These are phyloP conservation scores for Suhomyces ambrosiae DNA, from an alignment of 1,139 yeast species.

Conservation along the genomic window DNA sequence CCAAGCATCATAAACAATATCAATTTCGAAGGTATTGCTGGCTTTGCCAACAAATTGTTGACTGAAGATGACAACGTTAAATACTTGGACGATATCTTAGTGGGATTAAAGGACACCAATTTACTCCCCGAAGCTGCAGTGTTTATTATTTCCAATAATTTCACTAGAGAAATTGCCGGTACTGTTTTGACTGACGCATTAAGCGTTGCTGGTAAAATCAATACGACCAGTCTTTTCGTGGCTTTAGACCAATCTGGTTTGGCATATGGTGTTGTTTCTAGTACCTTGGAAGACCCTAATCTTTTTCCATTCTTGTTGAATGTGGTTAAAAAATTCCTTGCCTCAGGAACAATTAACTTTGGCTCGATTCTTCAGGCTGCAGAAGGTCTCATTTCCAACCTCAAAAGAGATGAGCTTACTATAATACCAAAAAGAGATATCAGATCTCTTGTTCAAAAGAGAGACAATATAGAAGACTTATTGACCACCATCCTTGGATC, in stretches of 20 bases:
- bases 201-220: constrained; percentile 20
- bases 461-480: constrained; percentile 39
- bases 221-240: constrained; percentile 33
- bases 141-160: constrained; percentile 29
- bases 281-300: constrained; percentile 28
- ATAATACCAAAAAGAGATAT: constrained; percentile 5
- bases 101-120: constrained; percentile 27
- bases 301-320: constrained; percentile 31
- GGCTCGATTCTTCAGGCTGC: constrained; percentile 23
- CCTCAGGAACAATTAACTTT: constrained; percentile 24
- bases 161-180: constrained; percentile 25
- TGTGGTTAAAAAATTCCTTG: constrained; percentile 26
- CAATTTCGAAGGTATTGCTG: constrained; percentile 35
- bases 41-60: constrained; percentile 32
- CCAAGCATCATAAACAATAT: constrained; percentile 24
- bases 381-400: constrained; percentile 10
- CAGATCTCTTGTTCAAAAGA: constrained; percentile 16
- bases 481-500: constrained; percentile 35
- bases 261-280: constrained; percentile 34
- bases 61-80: constrained; percentile 25
- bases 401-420: constrained; percentile 10
- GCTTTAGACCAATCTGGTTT: constrained; percentile 39
- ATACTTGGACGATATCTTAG: constrained; percentile 30
- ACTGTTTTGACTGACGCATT: constrained; percentile 23
- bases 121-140: constrained; percentile 30